Percentiles rank a stretch among this genome's conserved stretches.
phyloP scores from a whole-genome alignment of 768 basidiomycete species.

The Porphyrellus cyaneotinctus region DNA sequence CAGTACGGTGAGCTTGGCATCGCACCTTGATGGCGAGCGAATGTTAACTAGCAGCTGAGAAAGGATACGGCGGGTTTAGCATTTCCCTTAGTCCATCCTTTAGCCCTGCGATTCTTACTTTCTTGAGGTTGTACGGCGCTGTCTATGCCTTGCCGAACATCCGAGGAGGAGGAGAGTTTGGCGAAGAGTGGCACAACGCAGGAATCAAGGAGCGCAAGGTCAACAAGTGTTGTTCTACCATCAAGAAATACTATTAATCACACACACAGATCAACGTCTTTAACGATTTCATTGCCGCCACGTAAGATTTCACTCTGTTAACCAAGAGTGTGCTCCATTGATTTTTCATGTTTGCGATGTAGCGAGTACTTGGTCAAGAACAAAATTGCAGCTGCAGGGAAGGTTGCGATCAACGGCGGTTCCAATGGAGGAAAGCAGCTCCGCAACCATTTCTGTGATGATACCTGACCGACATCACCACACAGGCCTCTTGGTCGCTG shows the following conservation, averaged over 20 bases:
- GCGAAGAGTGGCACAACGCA: conserved; percentile 79
- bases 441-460: background rate
- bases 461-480: conserved; percentile 1
- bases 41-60: background rate
- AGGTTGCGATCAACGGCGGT: conserved; percentile 73
- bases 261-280: conserved; percentile 60
- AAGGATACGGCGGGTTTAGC: conserved; percentile 81
- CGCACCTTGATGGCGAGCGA: background rate
- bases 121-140: conserved; percentile 66
- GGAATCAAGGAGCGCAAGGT: conserved; percentile 72
- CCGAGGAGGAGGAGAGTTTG: conserved; percentile 73
- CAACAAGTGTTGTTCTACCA: conserved; percentile 4
- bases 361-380: conserved; percentile 72
- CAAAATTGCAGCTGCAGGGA: conserved; percentile 63
- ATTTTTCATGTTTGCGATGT: conserved; percentile 2
- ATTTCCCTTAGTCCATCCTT: conserved; percentile 71
- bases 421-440: conserved; percentile 68
- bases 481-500: conserved; percentile 72
- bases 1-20: conserved; percentile 56
- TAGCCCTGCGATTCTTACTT: conserved; percentile 65
- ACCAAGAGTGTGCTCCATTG: background rate
- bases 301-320: conserved; percentile 41
- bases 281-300: conserved; percentile 79
- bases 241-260: conserved; percentile 3
- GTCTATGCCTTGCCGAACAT: conserved; percentile 59